Evolutionary conservation across 169 alveolate species (phyloP), one percentile per base, ranked within the genome.

Genomic region (Cryptosporidium sp.): DNA sequence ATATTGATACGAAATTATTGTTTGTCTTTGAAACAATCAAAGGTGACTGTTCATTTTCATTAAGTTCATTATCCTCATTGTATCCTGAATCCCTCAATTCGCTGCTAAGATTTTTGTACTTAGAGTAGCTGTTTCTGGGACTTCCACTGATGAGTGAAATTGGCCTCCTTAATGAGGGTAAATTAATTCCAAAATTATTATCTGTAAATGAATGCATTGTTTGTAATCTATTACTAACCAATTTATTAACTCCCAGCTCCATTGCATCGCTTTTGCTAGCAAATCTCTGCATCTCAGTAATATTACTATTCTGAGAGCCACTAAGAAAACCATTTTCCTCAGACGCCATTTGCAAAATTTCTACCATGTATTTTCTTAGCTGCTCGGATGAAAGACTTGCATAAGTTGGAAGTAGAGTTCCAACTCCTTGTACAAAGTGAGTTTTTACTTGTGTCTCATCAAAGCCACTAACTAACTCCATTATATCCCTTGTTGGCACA

Each of bases 401-500:
- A 65, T 62, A 80, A 12, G 89, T 80, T 18, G 89, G 80, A n/a
- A 65, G 65, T 48, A 80, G 16, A n/a, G 29, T 80, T 5, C 89
- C 89, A 18, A 80, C 75, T 35, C 75, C 75, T 12, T 80, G 61
- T 23, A 80, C 21, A 50, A 80, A 80, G 21, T 80, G 89, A 45
- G 89, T 80, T 65, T 50, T 80, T 37, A 80, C 74, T 29, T 80
- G 55, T 14, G 37, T 31, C 14, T 65, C 75, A 45, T 80, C 50
- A 62, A 43, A 80, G 6, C 48, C 50, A 59, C 75, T 80, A 23
- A 80, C 29, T 43, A 80, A 39, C 52, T 80, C 80, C 75, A 80
- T 59, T 43, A 80, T 80, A 80, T 80, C 89, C 52, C 89, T 80
- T 37, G 89, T 80, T 61, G 89, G 89, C 16, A 80, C 75, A 65